phyloP scores from a whole-genome alignment of 805 yeast species.

The Pichia scutulata region DNA sequence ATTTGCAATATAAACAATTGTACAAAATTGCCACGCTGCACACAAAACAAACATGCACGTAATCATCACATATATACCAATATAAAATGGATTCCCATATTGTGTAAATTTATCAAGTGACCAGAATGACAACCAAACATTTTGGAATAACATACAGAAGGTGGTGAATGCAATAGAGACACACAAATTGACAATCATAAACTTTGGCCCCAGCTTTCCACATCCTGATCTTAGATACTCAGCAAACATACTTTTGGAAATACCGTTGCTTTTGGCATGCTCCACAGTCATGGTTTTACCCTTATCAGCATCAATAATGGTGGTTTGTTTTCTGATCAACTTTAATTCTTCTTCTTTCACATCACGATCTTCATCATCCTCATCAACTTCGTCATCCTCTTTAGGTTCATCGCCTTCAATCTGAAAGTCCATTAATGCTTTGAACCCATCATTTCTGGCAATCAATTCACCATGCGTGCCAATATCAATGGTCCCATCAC shows the following conservation, averaged over 20 bases:
- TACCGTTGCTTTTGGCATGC: slow-evolving; percentile 28
- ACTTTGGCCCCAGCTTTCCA: slow-evolving; percentile 35
- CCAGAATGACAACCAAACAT: slow-evolving; percentile 84
- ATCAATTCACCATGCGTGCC: slow-evolving; percentile 55
- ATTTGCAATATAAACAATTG: slow-evolving; percentile 44
- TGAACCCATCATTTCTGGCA: slow-evolving; percentile 38
- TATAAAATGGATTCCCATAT: slow-evolving; percentile 53
- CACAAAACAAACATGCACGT: slow-evolving; percentile 41
- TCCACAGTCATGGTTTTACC: slow-evolving; percentile 28
- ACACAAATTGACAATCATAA: slow-evolving; percentile 17
- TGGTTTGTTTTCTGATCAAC: slow-evolving; percentile 17
- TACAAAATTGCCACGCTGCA: slow-evolving; percentile 35
- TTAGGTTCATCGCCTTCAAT: slow-evolving; percentile 9
- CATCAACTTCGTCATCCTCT: slow-evolving; percentile 11
- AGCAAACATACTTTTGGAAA: slow-evolving; percentile 39
- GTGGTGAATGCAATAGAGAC: slow-evolving; percentile 30
- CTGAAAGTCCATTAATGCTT: slow-evolving; percentile 39
- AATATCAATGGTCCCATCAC: slow-evolving; percentile 49
- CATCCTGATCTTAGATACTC: slow-evolving; percentile 49
- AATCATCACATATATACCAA: slow-evolving; percentile 64
- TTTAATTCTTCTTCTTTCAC: slow-evolving; percentile 17
- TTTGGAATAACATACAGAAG: slow-evolving; percentile 49
- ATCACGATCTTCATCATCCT: slow-evolving; percentile 19
- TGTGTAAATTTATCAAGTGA: slow-evolving; percentile 42
- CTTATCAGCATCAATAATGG: slow-evolving; percentile 23